These are phyloP conservation scores for Sordaria brevicollis DNA, from an alignment of 495 filamentous ascomycete genomes.

Conservation along the genomic window DNA sequence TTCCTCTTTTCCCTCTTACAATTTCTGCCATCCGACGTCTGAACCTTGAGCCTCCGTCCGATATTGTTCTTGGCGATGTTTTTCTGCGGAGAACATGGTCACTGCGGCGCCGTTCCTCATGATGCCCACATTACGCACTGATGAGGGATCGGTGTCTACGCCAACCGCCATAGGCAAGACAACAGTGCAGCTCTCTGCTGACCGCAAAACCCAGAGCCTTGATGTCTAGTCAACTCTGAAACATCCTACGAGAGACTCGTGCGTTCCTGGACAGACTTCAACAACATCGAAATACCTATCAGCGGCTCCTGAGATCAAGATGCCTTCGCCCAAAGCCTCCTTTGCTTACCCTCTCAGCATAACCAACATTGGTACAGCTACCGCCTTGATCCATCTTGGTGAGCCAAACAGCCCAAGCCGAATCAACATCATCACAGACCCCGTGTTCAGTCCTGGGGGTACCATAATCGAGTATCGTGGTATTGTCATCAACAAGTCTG, in stretches of 20 bases:
- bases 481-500: constrained; percentile 19
- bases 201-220: neutral
- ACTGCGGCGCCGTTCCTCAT: neutral
- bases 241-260: neutral
- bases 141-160: neutral
- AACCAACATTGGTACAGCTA: constrained; percentile 43
- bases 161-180: neutral
- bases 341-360: constrained; percentile 14
- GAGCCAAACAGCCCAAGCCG: constrained; percentile 10
- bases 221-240: too few relatives aligned
- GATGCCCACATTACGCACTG: neutral
- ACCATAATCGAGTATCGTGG: constrained; percentile 25
- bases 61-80: neutral
- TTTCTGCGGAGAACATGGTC: neutral
- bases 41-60: neutral
- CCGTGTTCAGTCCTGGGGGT: constrained; percentile 39
- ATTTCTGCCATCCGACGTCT: neutral
- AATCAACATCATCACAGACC: constrained; percentile 42
- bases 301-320: neutral
- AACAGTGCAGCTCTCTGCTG: neutral
- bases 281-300: neutral
- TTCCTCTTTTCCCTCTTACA: neutral
- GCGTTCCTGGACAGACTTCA: neutral
- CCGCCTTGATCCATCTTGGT: constrained; percentile 36
- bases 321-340: neutral